Conservation (phyloP, 139 green algal genomes). For the Coccomyxa sp. region DNA sequence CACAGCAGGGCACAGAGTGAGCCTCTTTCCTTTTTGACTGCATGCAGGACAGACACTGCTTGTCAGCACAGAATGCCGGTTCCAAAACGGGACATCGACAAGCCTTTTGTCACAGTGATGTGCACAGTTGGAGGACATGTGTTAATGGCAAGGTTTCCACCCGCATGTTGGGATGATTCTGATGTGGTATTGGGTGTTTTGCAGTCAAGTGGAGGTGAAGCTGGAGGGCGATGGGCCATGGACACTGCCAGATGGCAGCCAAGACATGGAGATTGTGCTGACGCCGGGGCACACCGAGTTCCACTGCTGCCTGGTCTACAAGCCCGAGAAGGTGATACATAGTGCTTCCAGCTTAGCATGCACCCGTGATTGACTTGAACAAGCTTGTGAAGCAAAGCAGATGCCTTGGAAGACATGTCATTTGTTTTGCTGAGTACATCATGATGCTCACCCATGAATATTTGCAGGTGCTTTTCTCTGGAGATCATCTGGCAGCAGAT, state of each 20-base stretch:
- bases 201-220: constrained; percentile 51
- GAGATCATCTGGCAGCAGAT: neutral
- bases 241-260: constrained; percentile 33
- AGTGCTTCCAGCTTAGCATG: neutral
- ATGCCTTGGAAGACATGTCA: neutral
- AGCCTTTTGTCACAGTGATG: neutral
- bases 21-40: neutral
- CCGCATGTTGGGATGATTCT: neutral
- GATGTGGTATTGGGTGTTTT: neutral
- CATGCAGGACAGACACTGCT: neutral
- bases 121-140: neutral
- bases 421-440: neutral
- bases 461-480: neutral
- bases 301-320: constrained; percentile 54
- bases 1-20: constrained; percentile 40
- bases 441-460: neutral
- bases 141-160: neutral
- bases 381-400: neutral
- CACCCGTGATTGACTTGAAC: neutral
- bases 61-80: neutral
- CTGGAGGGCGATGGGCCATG: constrained; percentile 62
- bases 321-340: constrained; percentile 18
- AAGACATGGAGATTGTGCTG: constrained; percentile 53
- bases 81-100: neutral
- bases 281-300: constrained; percentile 69